Evolutionary conservation across 805 yeast species (phyloP), one percentile per base, ranked within the genome.

Genomic region (Wickerhamomyces xylosicus): DNA sequence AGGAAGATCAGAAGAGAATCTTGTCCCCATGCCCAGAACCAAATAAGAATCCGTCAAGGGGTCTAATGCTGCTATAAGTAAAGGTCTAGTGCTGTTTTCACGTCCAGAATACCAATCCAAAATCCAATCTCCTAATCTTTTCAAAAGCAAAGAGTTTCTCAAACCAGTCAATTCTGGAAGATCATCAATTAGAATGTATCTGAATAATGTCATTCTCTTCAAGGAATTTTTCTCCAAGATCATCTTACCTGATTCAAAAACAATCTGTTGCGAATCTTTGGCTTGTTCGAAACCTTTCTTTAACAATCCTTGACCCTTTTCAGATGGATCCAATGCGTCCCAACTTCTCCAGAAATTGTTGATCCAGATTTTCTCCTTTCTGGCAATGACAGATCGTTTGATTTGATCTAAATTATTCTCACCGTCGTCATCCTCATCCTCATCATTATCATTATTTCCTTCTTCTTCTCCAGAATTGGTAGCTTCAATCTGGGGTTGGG

Each of bases 191-290:
- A 92, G 95, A 35, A 94, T 94, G 36, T 92, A 67, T 41, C 96
- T 67, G 57, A 84, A 92, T 16, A 85, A 70, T 36, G 87, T 68
- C 42, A 92, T 67, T 53, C 85, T 83, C 50, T 83, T 86, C 38
- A 90, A 73, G 52, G 81, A 66, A 45, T 79, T 75, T 50, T 90
- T 79, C 52, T 92, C 97, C 45, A 92, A 67, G 13, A 90, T 70
- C n/a, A 90, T 85, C 57, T 82, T 82, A 2, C 97, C 96, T 1
- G 95, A 84, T 37, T 79, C 71, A 53, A 90, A 92, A 2, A 92
- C 76, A 7, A 85, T 77, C 48, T 79, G 79, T 56, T 92, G 98
- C 43, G 85, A 74, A 21, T 67, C 54, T 53, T 85, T 85, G n/a
- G 97, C 97, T 47, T 77, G 76, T 29, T 74, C 76, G n/a, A 89